Percentiles rank a stretch among this genome's conserved stretches.
These are phyloP conservation scores for Cystobasidium ongulense DNA, from an alignment of 768 basidiomycete species.

Conservation along the genomic window DNA sequence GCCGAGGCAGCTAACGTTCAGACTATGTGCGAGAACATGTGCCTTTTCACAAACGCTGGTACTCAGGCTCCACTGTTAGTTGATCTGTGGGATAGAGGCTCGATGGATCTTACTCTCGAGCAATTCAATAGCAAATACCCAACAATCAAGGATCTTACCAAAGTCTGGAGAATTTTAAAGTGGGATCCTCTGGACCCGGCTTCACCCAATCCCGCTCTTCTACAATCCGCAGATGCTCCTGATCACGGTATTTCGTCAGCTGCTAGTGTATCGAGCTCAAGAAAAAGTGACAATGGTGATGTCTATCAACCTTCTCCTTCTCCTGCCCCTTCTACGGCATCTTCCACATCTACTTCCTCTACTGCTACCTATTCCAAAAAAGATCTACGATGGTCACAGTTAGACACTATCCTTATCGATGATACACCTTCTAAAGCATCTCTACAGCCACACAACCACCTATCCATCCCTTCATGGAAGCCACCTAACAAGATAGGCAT, in stretches of 20 bases:
- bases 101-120: conserved; percentile 31
- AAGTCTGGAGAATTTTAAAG: conserved; percentile 31
- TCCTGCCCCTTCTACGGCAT: neutral
- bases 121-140: conserved; percentile 27
- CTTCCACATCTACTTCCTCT: neutral
- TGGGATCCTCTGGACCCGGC: conserved; percentile 7
- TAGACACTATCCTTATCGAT: conserved; percentile 28
- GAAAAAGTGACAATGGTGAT: neutral
- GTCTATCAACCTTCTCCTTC: neutral
- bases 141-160: conserved; percentile 34
- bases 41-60: conserved; percentile 19
- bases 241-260: neutral
- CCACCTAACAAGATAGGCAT: neutral
- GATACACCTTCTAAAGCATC: conserved; percentile 12
- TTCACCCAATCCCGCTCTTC: neutral
- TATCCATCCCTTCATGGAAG: conserved; percentile 8
- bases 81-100: conserved; percentile 32
- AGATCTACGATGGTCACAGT: conserved; percentile 21
- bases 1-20: conserved; percentile 35
- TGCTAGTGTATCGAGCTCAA: neutral
- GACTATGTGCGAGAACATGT: conserved; percentile 31
- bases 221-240: neutral
- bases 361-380: neutral
- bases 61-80: conserved; percentile 17
- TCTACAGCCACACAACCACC: conserved; percentile 19